Evolutionary conservation across 257 asterid genomes (phyloP), one percentile per base, ranked within the genome.

Genomic region (Penstemon davidsonii): DNA sequence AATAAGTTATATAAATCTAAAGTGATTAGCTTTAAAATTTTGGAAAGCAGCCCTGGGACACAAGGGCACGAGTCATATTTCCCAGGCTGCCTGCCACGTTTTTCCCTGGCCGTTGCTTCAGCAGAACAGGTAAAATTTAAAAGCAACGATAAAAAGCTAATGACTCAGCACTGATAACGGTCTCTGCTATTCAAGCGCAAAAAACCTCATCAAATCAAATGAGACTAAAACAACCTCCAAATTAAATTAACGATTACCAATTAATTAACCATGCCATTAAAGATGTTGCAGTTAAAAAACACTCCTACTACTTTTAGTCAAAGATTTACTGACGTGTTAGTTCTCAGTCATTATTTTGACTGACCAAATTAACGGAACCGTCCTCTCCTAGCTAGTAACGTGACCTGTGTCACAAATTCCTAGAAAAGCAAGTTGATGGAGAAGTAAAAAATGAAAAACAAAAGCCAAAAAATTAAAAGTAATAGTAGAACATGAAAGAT

Each of bases 81-180:
- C 80, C 86, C 49, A 86, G 83, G 90, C 70, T 82, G 90, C 86
- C 86, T 80, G 55, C 86, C 88, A 77, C 84, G 83, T 76, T 83
- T 57, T 13, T 50, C 38, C 33, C 69, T 15, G 42, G 53, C 68
- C 43, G 55, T 55, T 72, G 58, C 56, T 44, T 10, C 69, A 39
- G 42, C 50, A 58, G 33, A 63, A 19, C 25, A 3, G 11, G 42
- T 25, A 36, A 52, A 36, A 51, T 6, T 19, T 6, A 49, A 12
- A 5, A 8, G 7, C 7, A 52, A n/a, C 71, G 41, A 50, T 44
- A 64, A 54, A 47, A 70, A 52, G 11, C 41, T 47, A 13, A 47
- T 5, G 18, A 68, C 57, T 68, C 57, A 56, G 65, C 60, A 37
- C n/a, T 33, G 8, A 25, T n/a, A 70, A 78, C 78, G 60, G 76